These are phyloP conservation scores for Puccinia hordei DNA, from an alignment of 1,284 basidiomycete genomes.

Conservation along the genomic window DNA sequence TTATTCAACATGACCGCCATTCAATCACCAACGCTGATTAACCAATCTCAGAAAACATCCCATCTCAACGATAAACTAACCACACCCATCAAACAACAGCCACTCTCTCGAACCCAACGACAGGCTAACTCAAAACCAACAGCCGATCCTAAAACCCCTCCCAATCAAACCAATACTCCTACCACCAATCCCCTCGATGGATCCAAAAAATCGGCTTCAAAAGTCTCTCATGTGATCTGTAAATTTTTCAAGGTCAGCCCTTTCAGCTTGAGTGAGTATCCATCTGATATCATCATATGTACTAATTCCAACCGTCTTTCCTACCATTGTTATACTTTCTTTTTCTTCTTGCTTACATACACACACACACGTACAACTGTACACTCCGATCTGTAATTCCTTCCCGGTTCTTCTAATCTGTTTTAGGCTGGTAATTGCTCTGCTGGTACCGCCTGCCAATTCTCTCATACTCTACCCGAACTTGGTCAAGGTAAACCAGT, in stretches of 20 bases:
- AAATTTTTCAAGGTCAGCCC: slow-evolving; percentile 83
- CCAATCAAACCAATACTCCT: background rate
- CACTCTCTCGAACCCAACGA: background rate
- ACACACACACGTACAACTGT: background rate
- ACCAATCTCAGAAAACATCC: background rate
- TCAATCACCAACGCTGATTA: background rate
- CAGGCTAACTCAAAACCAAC: background rate
- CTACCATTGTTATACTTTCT: background rate
- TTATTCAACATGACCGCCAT: background rate
- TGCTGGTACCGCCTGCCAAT: slow-evolving; percentile 90
- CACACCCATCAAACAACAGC: slow-evolving; percentile 18
- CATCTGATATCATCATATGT: slow-evolving; percentile 61
- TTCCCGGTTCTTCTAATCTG: slow-evolving; percentile 63
- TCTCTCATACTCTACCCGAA: slow-evolving; percentile 71
- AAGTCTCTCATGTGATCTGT: slow-evolving; percentile 89
- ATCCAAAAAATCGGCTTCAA: slow-evolving; percentile 47
- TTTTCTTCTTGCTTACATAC: background rate
- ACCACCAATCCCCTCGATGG: background rate
- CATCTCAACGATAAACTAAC: slow-evolving; percentile 9
- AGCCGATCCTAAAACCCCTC: slow-evolving; percentile 1
- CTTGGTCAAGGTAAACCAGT: slow-evolving; percentile 75
- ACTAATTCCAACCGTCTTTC: slow-evolving; percentile 45
- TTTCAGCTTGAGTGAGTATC: background rate
- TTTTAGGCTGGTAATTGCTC: slow-evolving; percentile 65
- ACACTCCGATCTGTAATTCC: background rate